Base-by-base conservation (phyloP, 768 basidiomycete genomes). In the Asterophora lycoperdoides region DNA sequence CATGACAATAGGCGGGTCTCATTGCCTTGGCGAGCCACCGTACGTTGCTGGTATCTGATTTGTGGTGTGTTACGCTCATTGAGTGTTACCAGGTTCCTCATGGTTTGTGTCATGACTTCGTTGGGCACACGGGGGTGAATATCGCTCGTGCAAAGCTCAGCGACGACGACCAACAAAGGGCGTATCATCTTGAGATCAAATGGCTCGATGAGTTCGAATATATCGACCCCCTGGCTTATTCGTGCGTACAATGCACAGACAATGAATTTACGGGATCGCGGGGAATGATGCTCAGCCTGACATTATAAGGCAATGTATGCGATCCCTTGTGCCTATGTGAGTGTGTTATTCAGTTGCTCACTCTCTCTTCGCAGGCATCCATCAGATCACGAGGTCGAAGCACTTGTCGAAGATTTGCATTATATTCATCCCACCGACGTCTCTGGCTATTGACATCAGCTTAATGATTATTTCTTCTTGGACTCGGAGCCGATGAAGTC, bases 21-120 rank as follows among this genome's bases (percentile, higher is more conserved):
- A 15, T 33, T 53, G 46, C 28, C 38, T 11, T 55, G 54, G 54
- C 18, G 13, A 17, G 10, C 35, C 17, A 30, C 49, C 14, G 46
- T 51, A 32, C 18, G 46, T 35, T 17, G 4, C 32, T 20, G 3
- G 7, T 17, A 11, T 41, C 29, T 44, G 5, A 2, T 8, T 20
- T 19, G 4, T 20, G 13, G 35, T 29, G 7, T 9, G 1, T 26
- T 17, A 13, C 17, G 19, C 30, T 6, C 14, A 10, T n/a, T 13
- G 17, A 4, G 8, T 13, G 5, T 13, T 23, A 13, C 19, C 19
- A 46, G 50, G 30, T 51, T 17, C 3, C 9, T 0, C 41, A 51
- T 29, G 23, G 33, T 23, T n/a, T 20, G 10, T 2, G 8, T 2
- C 44, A 51, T 9, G 10, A 37, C 13, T 10, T 6, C 1, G 18